phyloP scores from a whole-genome alignment of 2,329 filamentous ascomycete genomes.

The Epichloe sp. region DNA sequence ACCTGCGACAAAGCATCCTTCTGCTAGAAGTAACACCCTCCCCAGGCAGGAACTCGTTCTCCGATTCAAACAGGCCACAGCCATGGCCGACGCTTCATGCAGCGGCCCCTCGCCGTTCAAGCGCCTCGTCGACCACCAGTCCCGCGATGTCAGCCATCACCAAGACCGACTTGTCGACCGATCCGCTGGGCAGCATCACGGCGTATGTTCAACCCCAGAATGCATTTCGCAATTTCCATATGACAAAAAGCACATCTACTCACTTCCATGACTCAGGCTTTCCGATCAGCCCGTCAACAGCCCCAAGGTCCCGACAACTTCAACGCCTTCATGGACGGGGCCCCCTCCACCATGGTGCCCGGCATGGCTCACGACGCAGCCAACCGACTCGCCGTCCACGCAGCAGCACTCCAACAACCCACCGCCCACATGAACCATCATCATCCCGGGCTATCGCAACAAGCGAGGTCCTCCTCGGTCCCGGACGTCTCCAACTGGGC shows the following conservation, averaged over 20 bases:
- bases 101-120: slow-evolving; percentile 30
- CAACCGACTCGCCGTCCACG: slow-evolving; percentile 21
- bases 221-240: neutral
- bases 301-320: slow-evolving; percentile 20
- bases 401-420: slow-evolving; percentile 16
- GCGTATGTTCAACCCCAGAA: slow-evolving; percentile 15
- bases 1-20: too few relatives aligned
- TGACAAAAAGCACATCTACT: neutral
- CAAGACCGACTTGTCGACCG: slow-evolving; percentile 25
- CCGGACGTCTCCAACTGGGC: slow-evolving; percentile 21
- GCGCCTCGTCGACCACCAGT: slow-evolving; percentile 28
- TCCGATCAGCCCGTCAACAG: slow-evolving; percentile 19
- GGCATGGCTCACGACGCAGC: slow-evolving; percentile 21
- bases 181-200: slow-evolving; percentile 14
- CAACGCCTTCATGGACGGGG: slow-evolving; percentile 21
- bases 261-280: slow-evolving; percentile 14
- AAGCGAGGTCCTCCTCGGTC: slow-evolving; percentile 12
- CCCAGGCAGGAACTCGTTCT: neutral
- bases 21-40: neutral
- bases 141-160: slow-evolving; percentile 27
- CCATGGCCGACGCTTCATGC: slow-evolving; percentile 29
- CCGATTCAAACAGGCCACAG: neutral
- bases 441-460: slow-evolving; percentile 11
- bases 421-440: neutral
- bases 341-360: slow-evolving; percentile 13